Conservation (phyloP, 495 filamentous ascomycete species). For the Tricharina praecox region DNA sequence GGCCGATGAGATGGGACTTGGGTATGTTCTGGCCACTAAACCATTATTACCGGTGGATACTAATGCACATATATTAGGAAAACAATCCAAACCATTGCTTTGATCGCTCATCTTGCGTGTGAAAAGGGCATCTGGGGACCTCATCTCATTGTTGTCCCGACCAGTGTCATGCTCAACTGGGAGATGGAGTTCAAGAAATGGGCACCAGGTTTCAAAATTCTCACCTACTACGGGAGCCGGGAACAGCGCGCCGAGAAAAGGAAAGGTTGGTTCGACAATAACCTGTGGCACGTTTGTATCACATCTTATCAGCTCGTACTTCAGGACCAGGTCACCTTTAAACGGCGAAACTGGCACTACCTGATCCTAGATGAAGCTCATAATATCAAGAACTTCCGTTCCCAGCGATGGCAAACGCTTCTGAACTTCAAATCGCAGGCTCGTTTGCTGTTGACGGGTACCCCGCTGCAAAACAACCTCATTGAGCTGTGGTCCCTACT, state of each 20-base stretch:
- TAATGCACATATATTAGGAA: slow-evolving; percentile 33
- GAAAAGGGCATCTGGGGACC: slow-evolving; percentile 88
- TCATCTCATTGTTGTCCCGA: slow-evolving; percentile 90
- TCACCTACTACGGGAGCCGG: slow-evolving; percentile 86
- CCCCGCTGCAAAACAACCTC: slow-evolving; percentile 90
- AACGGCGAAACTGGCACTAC: slow-evolving; percentile 88
- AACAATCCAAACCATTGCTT: slow-evolving; percentile 93
- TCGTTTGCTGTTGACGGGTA: slow-evolving; percentile 80
- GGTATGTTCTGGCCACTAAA: slow-evolving; percentile 30
- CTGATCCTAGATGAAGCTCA: slow-evolving; percentile 98
- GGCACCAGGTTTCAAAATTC: slow-evolving; percentile 94
- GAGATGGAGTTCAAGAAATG: slow-evolving; percentile 99
- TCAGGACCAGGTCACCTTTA: slow-evolving; percentile 83
- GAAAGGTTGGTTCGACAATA: slow-evolving; percentile 75
- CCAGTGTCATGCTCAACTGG: slow-evolving; percentile 98
- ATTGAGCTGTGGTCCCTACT: slow-evolving; percentile 94
- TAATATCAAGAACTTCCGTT: slow-evolving; percentile 99
- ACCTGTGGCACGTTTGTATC: slow-evolving; percentile 89
- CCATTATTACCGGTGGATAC: too few species aligned
- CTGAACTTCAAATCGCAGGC: slow-evolving; percentile 79
- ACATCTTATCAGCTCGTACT: slow-evolving; percentile 94
- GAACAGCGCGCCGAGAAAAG: slow-evolving; percentile 86
- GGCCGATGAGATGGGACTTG: slow-evolving; percentile 98
- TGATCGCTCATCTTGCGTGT: slow-evolving; percentile 84
- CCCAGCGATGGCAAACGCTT: slow-evolving; percentile 86